Evolutionary conservation across 305 asterid species (phyloP), one percentile per base, ranked within the genome.

Genomic region (Striga hermonthica): DNA sequence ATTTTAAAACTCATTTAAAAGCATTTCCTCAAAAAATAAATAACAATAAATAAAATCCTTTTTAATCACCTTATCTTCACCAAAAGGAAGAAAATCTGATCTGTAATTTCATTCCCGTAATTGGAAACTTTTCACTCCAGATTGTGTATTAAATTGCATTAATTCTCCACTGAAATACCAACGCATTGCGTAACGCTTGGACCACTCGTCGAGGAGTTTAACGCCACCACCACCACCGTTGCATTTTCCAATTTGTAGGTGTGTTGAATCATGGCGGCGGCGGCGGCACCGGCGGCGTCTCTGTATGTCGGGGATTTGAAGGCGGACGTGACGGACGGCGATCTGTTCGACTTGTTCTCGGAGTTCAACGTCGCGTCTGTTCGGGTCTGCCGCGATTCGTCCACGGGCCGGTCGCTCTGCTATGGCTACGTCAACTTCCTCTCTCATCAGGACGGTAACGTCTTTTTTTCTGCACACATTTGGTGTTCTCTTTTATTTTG

Each of bases 251-350:
- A 4, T 9, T 49, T 49, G 16, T 14, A 31, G 3, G 31, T 9
- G 50, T 49, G 66, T 41, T 15, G 54, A 71, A n/a, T 65, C 31
- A 88, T 88, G 95, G 87, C 87, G 91, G 86, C 86, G 73, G 77
- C 64, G 71, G 78, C 82, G 74, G 71, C 67, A 4, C 59, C 79
- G 44, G 78, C 86, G 37, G 88, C 82, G 70, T 83, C 98, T 39
- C 80, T 91, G 44, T 91, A 91, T 78, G 94, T 91, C 31, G 96
- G 96, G 8, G 98, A 89, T 80, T 75, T 91, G 74, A 85, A 80
- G 8, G 81, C 34, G 8, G 95, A 84, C 56, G 82, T 86, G 64
- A 89, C 78, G 56, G 98, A 91, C 9, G 74, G 63, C 0, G 67
- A 78, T 74, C 65, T 91, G 47, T 77, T 16, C 49, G 91, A 89